Evolutionary conservation across 148 eudicot genomes (phyloP).

Genomic region (Vaccinium macrocarpon): DNA sequence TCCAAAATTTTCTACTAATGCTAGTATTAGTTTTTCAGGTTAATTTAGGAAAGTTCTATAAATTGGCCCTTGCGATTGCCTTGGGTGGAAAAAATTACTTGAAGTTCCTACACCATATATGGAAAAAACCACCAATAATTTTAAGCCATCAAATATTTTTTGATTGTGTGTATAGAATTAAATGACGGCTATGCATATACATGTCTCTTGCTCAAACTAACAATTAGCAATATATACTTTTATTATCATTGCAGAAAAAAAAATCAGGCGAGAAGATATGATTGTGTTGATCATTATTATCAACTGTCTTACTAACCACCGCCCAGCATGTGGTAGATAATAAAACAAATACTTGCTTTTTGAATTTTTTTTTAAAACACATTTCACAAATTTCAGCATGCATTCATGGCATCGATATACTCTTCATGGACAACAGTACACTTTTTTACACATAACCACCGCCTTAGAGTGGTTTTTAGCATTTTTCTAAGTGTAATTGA

Average conservation of each 20-base stretch:
- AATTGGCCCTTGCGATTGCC: background rate
- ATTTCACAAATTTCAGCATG: background rate
- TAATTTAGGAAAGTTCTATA: background rate
- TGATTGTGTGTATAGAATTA: background rate
- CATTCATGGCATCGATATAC: background rate
- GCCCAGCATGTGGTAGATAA: background rate
- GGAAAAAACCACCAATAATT: background rate
- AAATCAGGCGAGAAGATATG: slow-evolving; percentile 48
- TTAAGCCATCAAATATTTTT: background rate
- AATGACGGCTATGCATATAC: background rate
- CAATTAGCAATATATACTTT: background rate
- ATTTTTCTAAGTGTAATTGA: background rate
- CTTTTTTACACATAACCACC: background rate
- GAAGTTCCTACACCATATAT: background rate
- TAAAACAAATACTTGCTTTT: background rate
- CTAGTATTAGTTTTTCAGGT: background rate
- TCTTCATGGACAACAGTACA: background rate
- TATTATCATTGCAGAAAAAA: background rate
- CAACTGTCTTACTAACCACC: background rate
- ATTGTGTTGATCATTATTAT: background rate
- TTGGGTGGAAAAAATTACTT: background rate
- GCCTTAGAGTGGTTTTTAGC: background rate
- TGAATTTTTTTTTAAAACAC: background rate
- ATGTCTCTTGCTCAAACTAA: background rate
- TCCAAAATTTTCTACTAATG: background rate